A percentile compares a stretch with the other conserved stretches of the same genome.
Conservation (phyloP, 768 basidiomycete species). For the Mycena venus region DNA sequence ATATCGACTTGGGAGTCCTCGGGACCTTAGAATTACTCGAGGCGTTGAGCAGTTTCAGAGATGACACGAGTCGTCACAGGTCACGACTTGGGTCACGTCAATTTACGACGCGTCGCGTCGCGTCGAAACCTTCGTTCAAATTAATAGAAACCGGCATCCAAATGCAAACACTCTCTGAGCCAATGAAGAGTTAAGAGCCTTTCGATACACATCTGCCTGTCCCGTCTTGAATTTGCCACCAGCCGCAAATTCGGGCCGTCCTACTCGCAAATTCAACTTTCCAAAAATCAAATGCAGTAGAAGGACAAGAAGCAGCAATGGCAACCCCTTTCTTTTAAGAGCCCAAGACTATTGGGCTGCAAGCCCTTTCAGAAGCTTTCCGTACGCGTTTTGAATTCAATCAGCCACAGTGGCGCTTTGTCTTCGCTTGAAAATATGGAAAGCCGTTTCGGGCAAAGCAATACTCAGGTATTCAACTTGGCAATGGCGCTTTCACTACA, state of each 20-base stretch:
- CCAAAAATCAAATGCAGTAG: too few relatives aligned
- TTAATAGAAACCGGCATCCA: too few relatives aligned
- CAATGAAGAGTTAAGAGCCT: too few relatives aligned
- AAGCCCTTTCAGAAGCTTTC: background rate
- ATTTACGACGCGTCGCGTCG: background rate
- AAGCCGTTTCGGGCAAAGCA: background rate
- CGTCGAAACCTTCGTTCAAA: background rate
- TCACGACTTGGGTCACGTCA: too few relatives aligned
- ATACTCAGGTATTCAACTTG: background rate
- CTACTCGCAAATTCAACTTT: too few relatives aligned
- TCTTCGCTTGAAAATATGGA: background rate
- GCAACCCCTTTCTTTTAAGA: background rate
- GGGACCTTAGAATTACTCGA: too few relatives aligned
- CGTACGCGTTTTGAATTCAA: background rate
- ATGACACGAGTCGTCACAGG: background rate
- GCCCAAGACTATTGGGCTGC: background rate
- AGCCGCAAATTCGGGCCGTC: too few relatives aligned
- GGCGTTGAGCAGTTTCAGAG: too few relatives aligned
- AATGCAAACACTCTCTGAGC: too few relatives aligned
- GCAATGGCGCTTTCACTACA: constrained; percentile 7
- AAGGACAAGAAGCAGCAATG: background rate
- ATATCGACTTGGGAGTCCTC: too few relatives aligned
- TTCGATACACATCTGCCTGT: too few relatives aligned
- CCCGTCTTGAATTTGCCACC: too few relatives aligned
- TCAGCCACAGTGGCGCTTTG: constrained; percentile 4